Percentiles rank a stretch among this genome's conserved stretches.
Evolutionary conservation across 768 basidiomycete genomes (phyloP).

Genomic region (Artomyces pyxidatus): DNA sequence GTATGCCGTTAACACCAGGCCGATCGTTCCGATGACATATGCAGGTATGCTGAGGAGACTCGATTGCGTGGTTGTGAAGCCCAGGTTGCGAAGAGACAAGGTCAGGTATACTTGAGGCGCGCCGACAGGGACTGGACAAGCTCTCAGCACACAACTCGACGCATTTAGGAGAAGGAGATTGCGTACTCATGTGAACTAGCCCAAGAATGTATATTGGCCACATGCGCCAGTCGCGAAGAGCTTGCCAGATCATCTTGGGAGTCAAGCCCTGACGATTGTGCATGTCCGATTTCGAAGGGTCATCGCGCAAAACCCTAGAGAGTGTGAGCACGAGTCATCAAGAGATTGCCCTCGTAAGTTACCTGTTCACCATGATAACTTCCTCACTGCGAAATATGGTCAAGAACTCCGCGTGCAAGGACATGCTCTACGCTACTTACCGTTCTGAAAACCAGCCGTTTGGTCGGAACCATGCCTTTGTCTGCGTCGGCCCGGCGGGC

Average conservation of each 20-base stretch:
- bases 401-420: too few relatives aligned
- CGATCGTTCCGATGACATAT: conserved; percentile 39
- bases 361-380: conserved; percentile 53
- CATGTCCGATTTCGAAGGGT: conserved; percentile 61
- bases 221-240: conserved; percentile 50
- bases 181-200: conserved; percentile 43
- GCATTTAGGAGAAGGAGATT: neutral
- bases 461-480: conserved; percentile 48
- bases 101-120: conserved; percentile 60
- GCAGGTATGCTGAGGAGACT: conserved; percentile 59
- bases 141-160: too few relatives aligned
- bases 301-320: conserved; percentile 48
- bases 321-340: neutral
- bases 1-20: conserved; percentile 35
- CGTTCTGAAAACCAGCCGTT: conserved; percentile 61
- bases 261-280: conserved; percentile 62
- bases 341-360: neutral
- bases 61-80: conserved; percentile 54
- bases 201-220: conserved; percentile 62
- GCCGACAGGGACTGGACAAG: conserved; percentile 40
- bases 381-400: conserved; percentile 38
- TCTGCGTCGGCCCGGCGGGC: conserved; percentile 59
- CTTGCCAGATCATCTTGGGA: conserved; percentile 38
- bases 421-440: too few relatives aligned
- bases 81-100: conserved; percentile 50